These are phyloP conservation scores for Kuraishia hungarica DNA, from an alignment of 805 yeast genomes.

Conservation along the genomic window DNA sequence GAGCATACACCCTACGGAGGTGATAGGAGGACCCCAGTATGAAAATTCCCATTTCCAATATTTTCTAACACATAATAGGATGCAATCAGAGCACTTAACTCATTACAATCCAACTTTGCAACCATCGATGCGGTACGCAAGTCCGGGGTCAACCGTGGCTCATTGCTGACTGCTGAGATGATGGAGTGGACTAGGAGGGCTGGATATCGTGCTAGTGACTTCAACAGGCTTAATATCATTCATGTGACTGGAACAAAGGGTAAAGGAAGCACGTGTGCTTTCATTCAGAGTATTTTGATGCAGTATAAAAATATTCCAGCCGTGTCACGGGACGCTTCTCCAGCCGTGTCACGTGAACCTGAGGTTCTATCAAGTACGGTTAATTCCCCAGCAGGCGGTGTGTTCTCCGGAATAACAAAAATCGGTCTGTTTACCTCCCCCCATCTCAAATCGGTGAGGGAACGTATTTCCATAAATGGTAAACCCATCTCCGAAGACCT, in stretches of 20 bases:
- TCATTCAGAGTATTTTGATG: conserved; percentile 68
- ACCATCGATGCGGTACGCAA: conserved; percentile 75
- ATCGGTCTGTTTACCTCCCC: conserved; percentile 96
- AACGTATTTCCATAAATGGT: conserved; percentile 83
- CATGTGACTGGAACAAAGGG: conserved; percentile 99
- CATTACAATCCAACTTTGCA: conserved; percentile 86
- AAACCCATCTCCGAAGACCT: conserved; percentile 70
- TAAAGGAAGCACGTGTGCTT: conserved; percentile 96
- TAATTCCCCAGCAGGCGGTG: not conserved
- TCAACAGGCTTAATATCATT: conserved; percentile 67
- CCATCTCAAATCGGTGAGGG: conserved; percentile 87
- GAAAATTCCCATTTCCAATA: too few species aligned
- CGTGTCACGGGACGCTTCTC: not conserved
- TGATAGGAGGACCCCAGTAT: too few species aligned
- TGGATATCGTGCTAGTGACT: conserved; percentile 59
- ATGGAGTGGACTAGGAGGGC: conserved; percentile 66
- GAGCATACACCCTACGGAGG: too few species aligned
- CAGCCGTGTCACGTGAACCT: not conserved
- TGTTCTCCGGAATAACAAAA: conserved; percentile 34
- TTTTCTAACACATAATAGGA: conserved; percentile 31
- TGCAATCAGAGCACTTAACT: conserved; percentile 78
- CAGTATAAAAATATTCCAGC: conserved; percentile 38
- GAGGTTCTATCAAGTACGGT: not conserved
- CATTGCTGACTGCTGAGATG: conserved; percentile 78
- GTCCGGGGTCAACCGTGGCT: conserved; percentile 57